Evolutionary conservation across 2,329 filamentous ascomycete species (phyloP).

Genomic region (Aspergillus glaucus): DNA sequence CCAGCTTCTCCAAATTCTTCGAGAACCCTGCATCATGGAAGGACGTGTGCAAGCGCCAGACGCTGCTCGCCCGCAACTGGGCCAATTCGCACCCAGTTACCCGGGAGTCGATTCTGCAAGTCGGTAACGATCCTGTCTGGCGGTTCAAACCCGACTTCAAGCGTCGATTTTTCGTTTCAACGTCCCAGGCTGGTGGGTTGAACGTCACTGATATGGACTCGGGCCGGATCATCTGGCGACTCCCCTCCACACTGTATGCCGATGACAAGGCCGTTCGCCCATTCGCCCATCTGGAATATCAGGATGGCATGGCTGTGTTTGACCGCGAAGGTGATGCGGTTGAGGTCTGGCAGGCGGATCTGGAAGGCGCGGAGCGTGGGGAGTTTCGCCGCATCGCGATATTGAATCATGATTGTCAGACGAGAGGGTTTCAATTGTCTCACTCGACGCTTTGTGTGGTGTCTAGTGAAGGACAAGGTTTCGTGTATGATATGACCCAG

Average conservation of each 20-base stretch:
- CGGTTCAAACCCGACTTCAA: conserved; percentile 43
- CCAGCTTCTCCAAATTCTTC: conserved; percentile 29
- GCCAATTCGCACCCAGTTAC: conserved; percentile 24
- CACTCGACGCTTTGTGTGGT: conserved; percentile 42
- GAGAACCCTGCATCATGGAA: conserved; percentile 37
- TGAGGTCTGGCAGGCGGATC: conserved; percentile 40
- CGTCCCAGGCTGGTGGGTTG: conserved; percentile 40
- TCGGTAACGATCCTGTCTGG: conserved; percentile 40
- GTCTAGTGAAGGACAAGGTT: conserved; percentile 39
- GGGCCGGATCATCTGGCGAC: conserved; percentile 35
- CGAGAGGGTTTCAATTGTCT: conserved; percentile 42
- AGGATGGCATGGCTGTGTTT: conserved; percentile 42
- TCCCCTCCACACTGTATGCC: conserved; percentile 21
- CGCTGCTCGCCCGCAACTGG: conserved; percentile 37
- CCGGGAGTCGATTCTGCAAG: conserved; percentile 36
- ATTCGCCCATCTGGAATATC: conserved; percentile 44
- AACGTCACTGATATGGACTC: conserved; percentile 44
- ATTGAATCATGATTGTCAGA: conserved; percentile 38
- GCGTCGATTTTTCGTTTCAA: conserved; percentile 41
- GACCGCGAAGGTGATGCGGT: conserved; percentile 40
- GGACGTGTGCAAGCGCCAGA: conserved; percentile 39
- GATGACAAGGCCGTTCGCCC: conserved; percentile 31
- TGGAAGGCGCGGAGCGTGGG: conserved; percentile 29
- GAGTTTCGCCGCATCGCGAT: conserved; percentile 37
- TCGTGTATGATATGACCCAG: conserved; percentile 41